These are phyloP conservation scores for Rhodomyrtus psidioides DNA, from an alignment of 441 rosid genomes.

Conservation along the genomic window DNA sequence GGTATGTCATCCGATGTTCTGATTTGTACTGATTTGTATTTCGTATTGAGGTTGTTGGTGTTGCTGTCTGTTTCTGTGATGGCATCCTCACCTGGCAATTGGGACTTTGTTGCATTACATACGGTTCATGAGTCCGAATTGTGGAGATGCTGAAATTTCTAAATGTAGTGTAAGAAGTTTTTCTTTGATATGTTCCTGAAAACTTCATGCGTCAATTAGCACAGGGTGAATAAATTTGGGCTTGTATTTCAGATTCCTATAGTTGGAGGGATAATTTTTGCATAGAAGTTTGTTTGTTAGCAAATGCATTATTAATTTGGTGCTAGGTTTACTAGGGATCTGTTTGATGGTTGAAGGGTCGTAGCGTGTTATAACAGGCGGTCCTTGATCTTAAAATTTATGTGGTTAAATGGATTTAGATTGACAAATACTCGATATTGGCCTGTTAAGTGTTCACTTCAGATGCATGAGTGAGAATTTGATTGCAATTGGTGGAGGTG, in stretches of 20 bases:
- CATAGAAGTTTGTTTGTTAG: neutral
- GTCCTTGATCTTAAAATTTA: neutral
- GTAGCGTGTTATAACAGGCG: neutral
- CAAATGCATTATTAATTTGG: neutral
- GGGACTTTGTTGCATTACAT: neutral
- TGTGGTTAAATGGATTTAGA: neutral
- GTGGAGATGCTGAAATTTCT: neutral
- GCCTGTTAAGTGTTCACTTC: neutral
- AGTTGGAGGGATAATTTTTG: neutral
- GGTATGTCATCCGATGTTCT: conserved; percentile 32
- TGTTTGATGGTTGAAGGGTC: neutral
- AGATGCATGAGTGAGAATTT: neutral
- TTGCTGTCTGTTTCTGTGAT: neutral
- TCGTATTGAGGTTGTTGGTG: neutral
- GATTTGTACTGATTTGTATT: too few species aligned
- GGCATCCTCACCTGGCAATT: neutral
- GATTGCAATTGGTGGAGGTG: neutral
- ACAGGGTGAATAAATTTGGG: neutral
- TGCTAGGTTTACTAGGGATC: neutral
- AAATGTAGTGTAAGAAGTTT: neutral
- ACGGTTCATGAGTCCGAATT: neutral
- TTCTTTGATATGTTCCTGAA: neutral
- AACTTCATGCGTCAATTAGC: neutral
- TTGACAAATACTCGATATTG: neutral
- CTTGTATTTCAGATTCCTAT: neutral